Conservation (phyloP, 345 rosid genomes). For the Bretschneidera sinensis region DNA sequence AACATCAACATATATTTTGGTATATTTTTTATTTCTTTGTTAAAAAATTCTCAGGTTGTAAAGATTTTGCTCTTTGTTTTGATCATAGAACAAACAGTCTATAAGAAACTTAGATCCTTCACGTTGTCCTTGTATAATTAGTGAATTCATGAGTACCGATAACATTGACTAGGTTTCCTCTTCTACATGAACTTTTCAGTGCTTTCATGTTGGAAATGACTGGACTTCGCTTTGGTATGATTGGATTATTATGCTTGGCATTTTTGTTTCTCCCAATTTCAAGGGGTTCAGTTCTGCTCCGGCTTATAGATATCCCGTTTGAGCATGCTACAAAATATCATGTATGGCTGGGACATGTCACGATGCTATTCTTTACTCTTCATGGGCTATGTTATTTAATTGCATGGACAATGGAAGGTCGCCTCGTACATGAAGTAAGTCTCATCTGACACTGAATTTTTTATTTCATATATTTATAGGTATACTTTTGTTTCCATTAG, state of each 20-base stretch:
- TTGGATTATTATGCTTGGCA: constrained; percentile 65
- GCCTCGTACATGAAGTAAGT: constrained; percentile 53
- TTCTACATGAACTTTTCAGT: constrained; percentile 27
- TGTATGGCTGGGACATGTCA: constrained; percentile 89
- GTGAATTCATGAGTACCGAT: constrained; percentile 4
- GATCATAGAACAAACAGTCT: background rate
- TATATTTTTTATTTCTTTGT: no score
- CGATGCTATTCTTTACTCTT: constrained; percentile 71
- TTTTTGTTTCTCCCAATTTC: constrained; percentile 80
- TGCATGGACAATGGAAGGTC: constrained; percentile 58
- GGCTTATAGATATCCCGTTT: constrained; percentile 72
- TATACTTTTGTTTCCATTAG: background rate
- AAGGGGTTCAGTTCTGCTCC: constrained; percentile 85
- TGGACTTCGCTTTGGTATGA: constrained; percentile 60
- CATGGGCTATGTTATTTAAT: constrained; percentile 66
- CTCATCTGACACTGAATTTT: background rate
- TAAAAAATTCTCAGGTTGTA: background rate
- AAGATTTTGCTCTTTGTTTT: background rate
- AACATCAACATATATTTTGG: background rate
- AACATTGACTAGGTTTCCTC: background rate
- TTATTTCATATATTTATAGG: background rate
- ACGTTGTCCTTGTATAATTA: background rate
- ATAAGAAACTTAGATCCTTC: background rate
- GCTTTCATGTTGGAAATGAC: constrained; percentile 36
- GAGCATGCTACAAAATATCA: constrained; percentile 91